Percentiles rank a stretch among this genome's conserved stretches.
Conservation (phyloP, 164 flowering plant species). For the Pachysandra terminalis region DNA sequence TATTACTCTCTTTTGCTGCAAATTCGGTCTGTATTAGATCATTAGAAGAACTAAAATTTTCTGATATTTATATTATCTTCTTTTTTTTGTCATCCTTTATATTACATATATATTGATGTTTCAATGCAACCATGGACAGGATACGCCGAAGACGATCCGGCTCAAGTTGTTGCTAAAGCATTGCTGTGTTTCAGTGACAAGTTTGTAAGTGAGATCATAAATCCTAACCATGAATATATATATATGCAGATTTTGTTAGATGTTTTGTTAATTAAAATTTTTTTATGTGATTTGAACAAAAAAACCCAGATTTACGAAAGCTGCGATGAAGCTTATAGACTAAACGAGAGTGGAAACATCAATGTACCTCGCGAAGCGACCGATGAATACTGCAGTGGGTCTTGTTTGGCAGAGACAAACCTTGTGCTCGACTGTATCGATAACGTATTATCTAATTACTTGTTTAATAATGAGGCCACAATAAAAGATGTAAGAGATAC, state of each 20-base stretch:
- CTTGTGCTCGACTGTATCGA: slow-evolving; percentile 67
- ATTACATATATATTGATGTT: not conserved
- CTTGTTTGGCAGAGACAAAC: slow-evolving; percentile 73
- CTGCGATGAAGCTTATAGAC: slow-evolving; percentile 67
- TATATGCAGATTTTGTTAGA: no score
- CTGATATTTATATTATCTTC: not conserved
- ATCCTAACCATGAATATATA: no score
- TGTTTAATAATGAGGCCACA: slow-evolving; percentile 69
- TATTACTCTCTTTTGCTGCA: slow-evolving; percentile 18
- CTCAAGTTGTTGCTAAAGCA: slow-evolving; percentile 51
- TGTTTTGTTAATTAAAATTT: no score
- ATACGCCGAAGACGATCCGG: slow-evolving; percentile 27
- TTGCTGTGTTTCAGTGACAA: slow-evolving; percentile 61
- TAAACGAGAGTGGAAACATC: slow-evolving; percentile 51
- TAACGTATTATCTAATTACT: slow-evolving; percentile 38
- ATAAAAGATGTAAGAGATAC: slow-evolving; percentile 50
- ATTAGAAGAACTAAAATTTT: not conserved
- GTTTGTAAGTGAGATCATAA: slow-evolving; percentile 56
- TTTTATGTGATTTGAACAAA: no score
- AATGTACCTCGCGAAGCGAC: slow-evolving; percentile 51
- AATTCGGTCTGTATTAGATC: slow-evolving; percentile 28
- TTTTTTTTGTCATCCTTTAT: not conserved
- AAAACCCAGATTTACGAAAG: slow-evolving; percentile 64
- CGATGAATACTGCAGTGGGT: slow-evolving; percentile 66
- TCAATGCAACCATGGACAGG: slow-evolving; percentile 1